Conservation (phyloP, 768 basidiomycete species). For the Exidia glandulosa region DNA sequence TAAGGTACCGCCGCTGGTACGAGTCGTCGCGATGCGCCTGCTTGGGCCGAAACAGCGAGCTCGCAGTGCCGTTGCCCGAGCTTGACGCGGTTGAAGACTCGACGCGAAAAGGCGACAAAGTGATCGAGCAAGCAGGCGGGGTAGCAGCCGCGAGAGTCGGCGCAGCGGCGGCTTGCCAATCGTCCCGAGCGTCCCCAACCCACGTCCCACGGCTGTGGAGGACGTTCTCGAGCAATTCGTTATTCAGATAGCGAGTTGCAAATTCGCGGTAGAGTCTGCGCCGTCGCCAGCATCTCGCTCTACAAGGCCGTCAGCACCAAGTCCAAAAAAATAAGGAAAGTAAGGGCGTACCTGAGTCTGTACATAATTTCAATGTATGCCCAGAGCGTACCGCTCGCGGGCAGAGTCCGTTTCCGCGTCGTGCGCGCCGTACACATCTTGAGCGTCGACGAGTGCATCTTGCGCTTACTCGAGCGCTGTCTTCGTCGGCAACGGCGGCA, state of each 20-base stretch:
- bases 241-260: slow-evolving; percentile 83
- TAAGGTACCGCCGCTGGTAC: slow-evolving; percentile 9
- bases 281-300: slow-evolving; percentile 53
- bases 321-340: neutral
- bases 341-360: slow-evolving; percentile 46
- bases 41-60: slow-evolving; percentile 12
- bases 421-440: neutral
- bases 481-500: neutral
- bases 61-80: slow-evolving; percentile 10
- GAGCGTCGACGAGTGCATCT: too few relatives aligned
- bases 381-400: slow-evolving; percentile 58
- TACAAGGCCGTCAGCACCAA: slow-evolving; percentile 16
- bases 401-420: slow-evolving; percentile 66
- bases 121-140: neutral
- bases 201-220: slow-evolving; percentile 50
- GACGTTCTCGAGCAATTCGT: slow-evolving; percentile 71
- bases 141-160: neutral
- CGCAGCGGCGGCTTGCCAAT: neutral
- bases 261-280: slow-evolving; percentile 68
- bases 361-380: slow-evolving; percentile 56
- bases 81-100: too few relatives aligned
- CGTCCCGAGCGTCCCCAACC: slow-evolving; percentile 59
- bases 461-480: neutral
- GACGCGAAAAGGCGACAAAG: neutral
- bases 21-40: slow-evolving; percentile 7